Conservation (phyloP, 2,329 filamentous ascomycete genomes). For the Shiraia sp. region DNA sequence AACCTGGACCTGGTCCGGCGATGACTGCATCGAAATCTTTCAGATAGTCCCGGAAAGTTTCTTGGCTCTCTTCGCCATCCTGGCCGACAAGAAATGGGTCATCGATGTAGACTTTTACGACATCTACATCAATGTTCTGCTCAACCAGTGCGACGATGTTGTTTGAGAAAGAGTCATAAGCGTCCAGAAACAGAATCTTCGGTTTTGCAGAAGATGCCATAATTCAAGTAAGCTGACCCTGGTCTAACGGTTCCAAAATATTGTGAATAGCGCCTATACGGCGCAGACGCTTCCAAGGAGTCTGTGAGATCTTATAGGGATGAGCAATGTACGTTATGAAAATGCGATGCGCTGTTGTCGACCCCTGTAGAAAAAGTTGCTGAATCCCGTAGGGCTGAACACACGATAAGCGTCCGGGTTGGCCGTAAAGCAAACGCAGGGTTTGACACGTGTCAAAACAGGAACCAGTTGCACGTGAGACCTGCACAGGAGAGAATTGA, state of each 20-base stretch:
- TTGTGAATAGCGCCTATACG: not conserved
- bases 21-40: slow-evolving; percentile 79
- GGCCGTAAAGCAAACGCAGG: slow-evolving; percentile 6
- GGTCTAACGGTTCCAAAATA: not conserved
- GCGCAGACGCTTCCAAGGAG: not conserved
- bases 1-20: slow-evolving; percentile 87
- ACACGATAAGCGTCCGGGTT: slow-evolving; percentile 14
- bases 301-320: not conserved
- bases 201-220: slow-evolving; percentile 37
- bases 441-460: not conserved
- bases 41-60: slow-evolving; percentile 52
- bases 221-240: not conserved
- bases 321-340: not conserved
- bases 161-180: slow-evolving; percentile 95
- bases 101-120: slow-evolving; percentile 73
- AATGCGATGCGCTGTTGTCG: slow-evolving; percentile 3
- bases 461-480: not conserved
- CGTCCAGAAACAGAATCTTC: slow-evolving; percentile 85
- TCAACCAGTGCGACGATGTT: slow-evolving; percentile 86
- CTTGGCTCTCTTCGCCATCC: slow-evolving; percentile 2
- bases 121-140: slow-evolving; percentile 67
- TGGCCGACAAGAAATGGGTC: slow-evolving; percentile 27
- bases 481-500: not conserved
- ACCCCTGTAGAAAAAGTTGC: slow-evolving; percentile 11
- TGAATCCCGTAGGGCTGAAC: slow-evolving; percentile 13